Percentiles rank a stretch among this genome's conserved stretches.
phyloP scores from a whole-genome alignment of 768 basidiomycete species.

The Dentipellis fragilis region DNA sequence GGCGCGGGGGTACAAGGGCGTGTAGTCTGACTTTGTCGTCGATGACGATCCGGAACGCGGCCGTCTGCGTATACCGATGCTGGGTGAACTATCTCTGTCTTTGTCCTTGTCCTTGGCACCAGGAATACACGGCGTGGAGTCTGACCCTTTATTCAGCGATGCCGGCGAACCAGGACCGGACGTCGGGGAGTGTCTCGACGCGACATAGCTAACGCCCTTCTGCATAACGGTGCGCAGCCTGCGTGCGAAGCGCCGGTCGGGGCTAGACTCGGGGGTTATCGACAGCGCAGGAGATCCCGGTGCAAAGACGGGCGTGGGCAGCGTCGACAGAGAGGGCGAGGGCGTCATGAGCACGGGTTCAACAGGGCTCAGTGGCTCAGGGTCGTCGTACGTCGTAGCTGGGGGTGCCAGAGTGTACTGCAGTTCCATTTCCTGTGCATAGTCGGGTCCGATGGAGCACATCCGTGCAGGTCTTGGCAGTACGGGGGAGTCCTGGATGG shows the following conservation, averaged over 20 bases:
- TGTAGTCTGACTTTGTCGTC: constrained; percentile 1
- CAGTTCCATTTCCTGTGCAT: too few relatives aligned
- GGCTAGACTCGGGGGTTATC: constrained; percentile 2
- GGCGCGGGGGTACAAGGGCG: background rate
- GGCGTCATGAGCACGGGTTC: background rate
- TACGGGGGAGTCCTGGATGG: background rate
- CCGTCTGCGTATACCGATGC: background rate
- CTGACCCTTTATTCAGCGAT: background rate
- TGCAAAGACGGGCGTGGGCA: background rate
- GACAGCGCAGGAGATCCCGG: background rate
- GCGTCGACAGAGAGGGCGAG: background rate
- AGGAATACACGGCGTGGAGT: background rate
- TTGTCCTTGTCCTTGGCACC: too few relatives aligned
- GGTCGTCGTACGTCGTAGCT: background rate
- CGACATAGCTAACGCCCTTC: constrained; percentile 1
- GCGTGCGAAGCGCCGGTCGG: background rate
- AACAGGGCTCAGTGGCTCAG: background rate
- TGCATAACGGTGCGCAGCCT: background rate
- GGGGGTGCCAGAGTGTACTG: background rate
- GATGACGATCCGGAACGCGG: background rate
- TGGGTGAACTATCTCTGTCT: background rate
- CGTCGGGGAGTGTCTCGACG: background rate
- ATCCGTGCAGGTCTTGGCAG: background rate
- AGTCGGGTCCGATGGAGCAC: background rate
- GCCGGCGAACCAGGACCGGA: background rate